Conservation (phyloP, 257 asterid genomes). For the Solanum virginianum region DNA sequence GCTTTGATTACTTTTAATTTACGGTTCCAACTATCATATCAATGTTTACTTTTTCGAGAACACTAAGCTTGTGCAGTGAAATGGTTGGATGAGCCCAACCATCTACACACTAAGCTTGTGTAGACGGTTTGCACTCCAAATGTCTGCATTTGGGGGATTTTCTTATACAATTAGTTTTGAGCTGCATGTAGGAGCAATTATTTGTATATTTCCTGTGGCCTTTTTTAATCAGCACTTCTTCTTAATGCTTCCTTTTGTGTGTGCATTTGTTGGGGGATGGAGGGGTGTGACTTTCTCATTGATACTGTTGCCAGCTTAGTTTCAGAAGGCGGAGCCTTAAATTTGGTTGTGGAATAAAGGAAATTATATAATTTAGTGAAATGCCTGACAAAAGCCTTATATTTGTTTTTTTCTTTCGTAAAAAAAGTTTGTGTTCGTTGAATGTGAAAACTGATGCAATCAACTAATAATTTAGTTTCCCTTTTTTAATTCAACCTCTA, state of each 20-base stretch:
- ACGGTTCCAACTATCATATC: neutral
- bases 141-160: neutral
- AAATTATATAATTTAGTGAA: neutral
- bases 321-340: neutral
- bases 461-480: neutral
- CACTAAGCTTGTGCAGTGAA: neutral
- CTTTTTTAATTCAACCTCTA: neutral
- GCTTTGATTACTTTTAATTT: neutral
- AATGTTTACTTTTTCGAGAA: neutral
- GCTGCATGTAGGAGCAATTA: neutral
- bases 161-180: neutral
- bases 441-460: neutral
- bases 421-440: neutral
- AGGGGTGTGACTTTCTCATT: neutral
- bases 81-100: neutral
- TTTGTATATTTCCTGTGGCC: neutral
- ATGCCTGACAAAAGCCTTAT: neutral
- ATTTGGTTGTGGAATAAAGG: neutral
- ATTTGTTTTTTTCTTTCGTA: neutral
- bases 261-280: neutral
- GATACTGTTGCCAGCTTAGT: neutral
- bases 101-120: too few relatives aligned
- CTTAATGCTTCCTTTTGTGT: neutral
- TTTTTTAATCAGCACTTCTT: neutral
- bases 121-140: neutral